Evolutionary conservation across 2,329 filamentous ascomycete genomes (phyloP).

Genomic region (Scytalidium sp.): DNA sequence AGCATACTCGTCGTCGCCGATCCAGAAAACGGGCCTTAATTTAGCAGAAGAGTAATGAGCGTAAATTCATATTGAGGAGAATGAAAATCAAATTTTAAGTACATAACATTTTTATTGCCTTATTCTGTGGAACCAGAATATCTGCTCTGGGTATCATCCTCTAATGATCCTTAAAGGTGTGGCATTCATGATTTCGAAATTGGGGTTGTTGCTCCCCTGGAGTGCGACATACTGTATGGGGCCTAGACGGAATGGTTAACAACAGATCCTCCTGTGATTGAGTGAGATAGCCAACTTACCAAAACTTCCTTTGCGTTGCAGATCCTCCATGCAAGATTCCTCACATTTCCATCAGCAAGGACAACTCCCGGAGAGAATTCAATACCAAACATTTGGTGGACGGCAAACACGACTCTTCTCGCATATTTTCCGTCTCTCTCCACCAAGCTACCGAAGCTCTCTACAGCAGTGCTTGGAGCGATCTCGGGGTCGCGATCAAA

Average conservation of each 20-base stretch:
- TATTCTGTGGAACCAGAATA: background rate
- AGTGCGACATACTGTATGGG: slow-evolving; percentile 30
- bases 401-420: slow-evolving; percentile 86
- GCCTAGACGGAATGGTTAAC: slow-evolving; percentile 16
- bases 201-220: slow-evolving; percentile 25
- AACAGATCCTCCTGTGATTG: slow-evolving; percentile 2
- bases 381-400: slow-evolving; percentile 95
- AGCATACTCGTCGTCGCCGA: too few relatives aligned
- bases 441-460: slow-evolving; percentile 80
- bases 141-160: background rate
- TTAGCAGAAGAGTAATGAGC: too few relatives aligned
- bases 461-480: slow-evolving; percentile 74
- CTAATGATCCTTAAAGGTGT: background rate
- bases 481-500: slow-evolving; percentile 90
- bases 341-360: slow-evolving; percentile 84
- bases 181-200: background rate
- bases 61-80: too few relatives aligned
- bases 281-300: slow-evolving; percentile 50
- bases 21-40: too few relatives aligned
- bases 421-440: slow-evolving; percentile 88
- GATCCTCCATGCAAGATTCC: slow-evolving; percentile 89
- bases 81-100: too few relatives aligned
- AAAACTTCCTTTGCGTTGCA: slow-evolving; percentile 94
- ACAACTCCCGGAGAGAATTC: slow-evolving; percentile 94
- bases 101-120: background rate